These are phyloP conservation scores for Clonostachys byssicola DNA, from an alignment of 2,329 filamentous ascomycete genomes.

Conservation along the genomic window DNA sequence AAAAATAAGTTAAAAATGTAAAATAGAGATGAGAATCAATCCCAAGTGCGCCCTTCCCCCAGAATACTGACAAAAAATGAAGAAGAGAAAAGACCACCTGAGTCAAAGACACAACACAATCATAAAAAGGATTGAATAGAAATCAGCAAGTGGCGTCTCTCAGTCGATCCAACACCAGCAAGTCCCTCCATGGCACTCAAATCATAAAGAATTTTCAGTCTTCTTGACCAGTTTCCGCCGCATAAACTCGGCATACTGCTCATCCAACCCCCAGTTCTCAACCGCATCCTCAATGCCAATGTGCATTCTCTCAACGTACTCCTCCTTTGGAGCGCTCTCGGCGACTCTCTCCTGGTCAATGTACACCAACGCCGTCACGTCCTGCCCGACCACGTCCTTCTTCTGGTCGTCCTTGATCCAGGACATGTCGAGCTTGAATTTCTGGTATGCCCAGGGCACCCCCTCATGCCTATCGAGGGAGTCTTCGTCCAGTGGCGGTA, in stretches of 20 bases:
- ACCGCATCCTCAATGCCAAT: constrained; percentile 55
- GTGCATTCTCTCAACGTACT: constrained; percentile 64
- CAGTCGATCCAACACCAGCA: too few relatives aligned
- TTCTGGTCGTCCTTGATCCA: constrained; percentile 14
- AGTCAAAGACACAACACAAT: too few relatives aligned
- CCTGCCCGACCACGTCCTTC: constrained; percentile 11
- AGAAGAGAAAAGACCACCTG: too few relatives aligned
- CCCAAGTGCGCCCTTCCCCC: too few relatives aligned
- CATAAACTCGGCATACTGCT: constrained; percentile 41
- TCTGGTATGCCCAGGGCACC: constrained; percentile 59
- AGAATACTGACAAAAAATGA: too few relatives aligned
- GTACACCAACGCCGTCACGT: constrained; percentile 49
- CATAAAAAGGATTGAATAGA: too few relatives aligned
- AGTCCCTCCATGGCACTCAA: too few relatives aligned
- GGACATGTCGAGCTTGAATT: constrained; percentile 29
- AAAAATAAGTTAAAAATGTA: too few relatives aligned
- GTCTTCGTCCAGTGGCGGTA: constrained; percentile 44
- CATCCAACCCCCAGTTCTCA: constrained; percentile 45
- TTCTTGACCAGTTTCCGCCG: too few relatives aligned
- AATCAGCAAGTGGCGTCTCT: too few relatives aligned
- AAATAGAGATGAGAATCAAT: too few relatives aligned
- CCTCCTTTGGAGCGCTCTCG: constrained; percentile 38
- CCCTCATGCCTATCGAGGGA: constrained; percentile 55
- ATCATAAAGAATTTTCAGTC: too few relatives aligned
- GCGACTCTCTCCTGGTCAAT: constrained; percentile 40